phyloP scores from a whole-genome alignment of 441 rosid species.

The Erodium texanum region DNA sequence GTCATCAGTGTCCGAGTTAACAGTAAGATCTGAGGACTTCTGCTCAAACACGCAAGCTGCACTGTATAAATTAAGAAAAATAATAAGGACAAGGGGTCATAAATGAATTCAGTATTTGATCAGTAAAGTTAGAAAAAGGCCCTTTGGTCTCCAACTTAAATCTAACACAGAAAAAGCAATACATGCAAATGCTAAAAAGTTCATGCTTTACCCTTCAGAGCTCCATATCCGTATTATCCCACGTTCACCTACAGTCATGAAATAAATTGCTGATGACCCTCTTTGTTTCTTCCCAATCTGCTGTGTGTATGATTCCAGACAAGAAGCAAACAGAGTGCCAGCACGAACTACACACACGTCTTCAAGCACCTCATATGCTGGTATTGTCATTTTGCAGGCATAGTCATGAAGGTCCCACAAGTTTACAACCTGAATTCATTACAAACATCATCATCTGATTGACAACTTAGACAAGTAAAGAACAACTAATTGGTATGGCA shows the following conservation, averaged over 20 bases:
- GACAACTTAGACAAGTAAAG: conserved; percentile 2
- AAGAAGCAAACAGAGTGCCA: conserved; percentile 42
- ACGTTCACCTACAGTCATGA: conserved; percentile 81
- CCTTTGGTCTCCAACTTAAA: background rate
- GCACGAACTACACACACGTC: conserved; percentile 44
- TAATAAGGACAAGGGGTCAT: background rate
- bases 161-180: background rate
- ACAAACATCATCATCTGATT: conserved; percentile 13
- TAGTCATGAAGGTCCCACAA: conserved; percentile 83
- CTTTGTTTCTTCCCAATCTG: conserved; percentile 34
- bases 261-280: conserved; percentile 37
- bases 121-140: background rate
- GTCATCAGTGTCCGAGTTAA: conserved; percentile 47
- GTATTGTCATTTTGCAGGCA: conserved; percentile 64
- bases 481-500: conserved; percentile 2
- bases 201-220: conserved; percentile 57
- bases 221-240: conserved; percentile 78
- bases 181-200: background rate
- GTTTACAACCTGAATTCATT: conserved; percentile 66
- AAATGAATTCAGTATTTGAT: background rate
- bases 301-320: conserved; percentile 36
- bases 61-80: conserved; percentile 40
- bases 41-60: conserved; percentile 73
- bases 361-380: conserved; percentile 78
- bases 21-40: conserved; percentile 64